Evolutionary conservation across 1,284 basidiomycete species (phyloP), one percentile per base, ranked within the genome.

Genomic region (Apiotrichum sp.): DNA sequence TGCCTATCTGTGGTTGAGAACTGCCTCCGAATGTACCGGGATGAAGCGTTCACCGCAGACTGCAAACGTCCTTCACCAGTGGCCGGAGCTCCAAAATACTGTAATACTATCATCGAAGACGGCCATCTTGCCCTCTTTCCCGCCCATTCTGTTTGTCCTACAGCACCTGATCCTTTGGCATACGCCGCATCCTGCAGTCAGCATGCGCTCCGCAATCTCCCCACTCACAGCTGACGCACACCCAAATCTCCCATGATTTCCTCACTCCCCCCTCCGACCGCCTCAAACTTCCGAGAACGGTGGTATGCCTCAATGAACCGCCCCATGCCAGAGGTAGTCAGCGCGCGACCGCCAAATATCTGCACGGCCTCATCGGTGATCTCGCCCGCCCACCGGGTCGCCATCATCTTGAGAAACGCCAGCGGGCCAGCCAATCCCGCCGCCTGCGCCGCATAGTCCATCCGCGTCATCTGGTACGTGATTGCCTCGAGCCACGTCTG

Each of bases 381-480:
- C 65, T 77, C 76, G 13, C 69, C 69, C 16, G 72, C 71, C 44
- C 65, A 69, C 29, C 67, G 59, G 1, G 75, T 76, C 7, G 61
- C 58, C 50, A 86, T 85, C 85, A 87, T 87, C 56, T 87, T 77
- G 57, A 77, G 66, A 70, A 77, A 75, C 7, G 71, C 70, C 50
- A 76, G 72, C 57, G 74, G 76, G 6, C 71, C 75, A 16, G 74
- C 75, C n/a, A 77, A 68, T 52, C 73, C 64, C 22, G 64, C 55
- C 29, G 79, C 73, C 77, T 92, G 91, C 69, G 93, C 83, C 55
- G 81, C 81, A 73, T 97, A 73, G 66, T 75, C 66, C 73, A 92
- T 92, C 66, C 92, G 85, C 71, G 82, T 85, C 92, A 95, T 95
- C 76, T 95, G 92, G 73, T 86, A 85, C 0, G 91, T 93, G 60